Evolutionary conservation across 169 alveolate genomes (phyloP).

Genomic region (Babesia bigemina): DNA sequence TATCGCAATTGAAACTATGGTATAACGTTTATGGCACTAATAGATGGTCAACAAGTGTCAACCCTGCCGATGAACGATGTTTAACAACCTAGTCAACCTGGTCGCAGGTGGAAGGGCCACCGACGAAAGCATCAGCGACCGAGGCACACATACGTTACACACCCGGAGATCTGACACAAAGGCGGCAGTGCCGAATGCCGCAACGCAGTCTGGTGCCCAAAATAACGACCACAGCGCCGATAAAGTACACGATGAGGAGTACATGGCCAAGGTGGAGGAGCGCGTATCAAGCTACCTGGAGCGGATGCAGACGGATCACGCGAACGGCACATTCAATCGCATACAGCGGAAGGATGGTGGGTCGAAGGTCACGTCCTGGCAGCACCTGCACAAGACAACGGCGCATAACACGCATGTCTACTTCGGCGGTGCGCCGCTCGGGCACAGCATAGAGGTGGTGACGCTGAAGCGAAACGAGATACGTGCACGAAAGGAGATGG

Average conservation of each 20-base stretch:
- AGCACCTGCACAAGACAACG: constrained; percentile 35
- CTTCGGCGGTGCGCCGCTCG: constrained; percentile 60
- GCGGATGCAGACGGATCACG: constrained; percentile 21
- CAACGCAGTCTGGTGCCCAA: background rate
- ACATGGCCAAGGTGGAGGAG: constrained; percentile 23
- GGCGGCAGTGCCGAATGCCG: background rate
- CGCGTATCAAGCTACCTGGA: constrained; percentile 27
- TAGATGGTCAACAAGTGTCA: background rate
- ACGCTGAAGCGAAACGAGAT: constrained; percentile 13
- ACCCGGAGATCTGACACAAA: background rate
- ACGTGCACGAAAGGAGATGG: background rate
- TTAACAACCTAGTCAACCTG: constrained; percentile 12
- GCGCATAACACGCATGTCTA: constrained; percentile 54
- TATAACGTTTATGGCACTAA: too few relatives aligned
- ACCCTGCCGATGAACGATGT: background rate
- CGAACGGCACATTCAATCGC: constrained; percentile 26
- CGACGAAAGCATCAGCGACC: background rate
- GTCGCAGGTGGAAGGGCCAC: constrained; percentile 15
- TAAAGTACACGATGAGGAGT: constrained; percentile 3
- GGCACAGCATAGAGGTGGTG: constrained; percentile 34
- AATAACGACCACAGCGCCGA: background rate
- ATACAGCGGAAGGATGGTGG: background rate
- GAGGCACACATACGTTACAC: constrained; percentile 5
- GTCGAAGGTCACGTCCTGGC: constrained; percentile 33
- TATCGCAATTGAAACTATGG: constrained; percentile 4